phyloP scores from a whole-genome alignment of 192 early-diverging fungal genomes.

The Rhizoclosmatium globosum region DNA sequence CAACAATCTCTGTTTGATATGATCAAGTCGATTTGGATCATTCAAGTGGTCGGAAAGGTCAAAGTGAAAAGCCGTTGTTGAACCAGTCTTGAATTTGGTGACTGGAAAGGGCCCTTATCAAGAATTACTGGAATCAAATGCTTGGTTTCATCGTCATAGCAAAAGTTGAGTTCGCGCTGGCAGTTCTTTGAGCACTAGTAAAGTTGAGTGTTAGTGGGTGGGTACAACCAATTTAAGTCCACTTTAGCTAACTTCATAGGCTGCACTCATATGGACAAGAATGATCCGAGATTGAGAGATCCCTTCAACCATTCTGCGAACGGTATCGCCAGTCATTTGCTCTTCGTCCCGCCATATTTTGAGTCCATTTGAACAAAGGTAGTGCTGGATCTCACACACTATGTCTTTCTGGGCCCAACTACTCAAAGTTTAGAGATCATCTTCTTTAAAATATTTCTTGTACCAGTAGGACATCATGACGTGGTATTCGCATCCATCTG shows the following conservation, averaged over 20 bases:
- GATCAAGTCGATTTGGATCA: too few relatives aligned
- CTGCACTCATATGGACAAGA: background rate
- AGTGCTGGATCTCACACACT: background rate
- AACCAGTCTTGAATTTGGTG: conserved; percentile 1
- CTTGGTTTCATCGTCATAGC: background rate
- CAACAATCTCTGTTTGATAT: too few relatives aligned
- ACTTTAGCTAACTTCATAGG: background rate
- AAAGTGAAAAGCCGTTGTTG: background rate
- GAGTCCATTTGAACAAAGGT: background rate
- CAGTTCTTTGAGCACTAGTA: background rate
- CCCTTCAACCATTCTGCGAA: background rate
- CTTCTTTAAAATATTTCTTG: background rate
- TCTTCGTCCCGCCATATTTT: background rate
- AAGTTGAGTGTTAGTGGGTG: background rate
- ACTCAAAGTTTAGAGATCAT: background rate
- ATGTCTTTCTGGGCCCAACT: conserved; percentile 4
- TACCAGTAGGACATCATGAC: background rate
- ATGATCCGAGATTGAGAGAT: background rate
- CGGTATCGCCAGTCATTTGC: background rate
- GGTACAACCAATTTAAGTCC: background rate
- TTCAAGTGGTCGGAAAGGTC: background rate
- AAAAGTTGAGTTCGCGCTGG: background rate
- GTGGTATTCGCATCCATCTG: background rate
- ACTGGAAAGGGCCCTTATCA: background rate
- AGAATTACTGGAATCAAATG: background rate